Percentiles rank a stretch among this genome's conserved stretches.
Evolutionary conservation across 768 basidiomycete genomes (phyloP).

Genomic region (Pleurotus pulmonarius): DNA sequence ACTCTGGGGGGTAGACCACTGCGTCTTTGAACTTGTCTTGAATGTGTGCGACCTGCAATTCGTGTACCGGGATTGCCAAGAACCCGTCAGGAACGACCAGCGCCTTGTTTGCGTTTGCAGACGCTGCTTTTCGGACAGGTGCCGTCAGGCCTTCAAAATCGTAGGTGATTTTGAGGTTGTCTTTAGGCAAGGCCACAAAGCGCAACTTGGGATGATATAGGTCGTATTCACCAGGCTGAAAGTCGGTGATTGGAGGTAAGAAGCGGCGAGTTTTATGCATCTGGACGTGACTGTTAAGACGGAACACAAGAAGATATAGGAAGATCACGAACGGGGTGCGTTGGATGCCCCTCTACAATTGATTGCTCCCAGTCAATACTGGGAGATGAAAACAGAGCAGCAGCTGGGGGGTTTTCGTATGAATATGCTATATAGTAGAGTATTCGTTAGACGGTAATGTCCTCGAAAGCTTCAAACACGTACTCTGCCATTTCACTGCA

Average conservation of each 20-base stretch:
- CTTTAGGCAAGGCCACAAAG: conserved; percentile 41
- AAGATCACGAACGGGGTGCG: conserved; percentile 44
- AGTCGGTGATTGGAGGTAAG: conserved; percentile 43
- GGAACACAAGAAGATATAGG: background rate
- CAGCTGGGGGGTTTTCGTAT: conserved; percentile 43
- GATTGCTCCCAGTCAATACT: conserved; percentile 62
- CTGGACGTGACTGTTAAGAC: conserved; percentile 21
- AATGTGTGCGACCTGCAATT: conserved; percentile 49
- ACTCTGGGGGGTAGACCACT: conserved; percentile 37
- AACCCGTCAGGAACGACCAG: conserved; percentile 30
- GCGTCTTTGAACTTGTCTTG: conserved; percentile 45
- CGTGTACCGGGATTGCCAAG: conserved; percentile 49
- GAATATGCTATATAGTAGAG: conserved; percentile 37
- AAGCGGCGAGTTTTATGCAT: conserved; percentile 57
- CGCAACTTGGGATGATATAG: conserved; percentile 45
- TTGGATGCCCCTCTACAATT: conserved; percentile 58
- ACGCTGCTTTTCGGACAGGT: conserved; percentile 38
- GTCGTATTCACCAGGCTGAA: conserved; percentile 45
- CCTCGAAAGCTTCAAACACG: conserved; percentile 8
- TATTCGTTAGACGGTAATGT: background rate
- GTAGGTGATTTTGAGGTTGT: conserved; percentile 42
- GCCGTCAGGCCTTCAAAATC: conserved; percentile 41
- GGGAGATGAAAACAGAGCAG: conserved; percentile 39
- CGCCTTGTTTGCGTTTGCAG: conserved; percentile 29
- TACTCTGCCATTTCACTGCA: conserved; percentile 53